Evolutionary conservation across 2,329 filamentous ascomycete genomes (phyloP), one percentile per base, ranked within the genome.

Genomic region (Hymenoscyphus occultus): DNA sequence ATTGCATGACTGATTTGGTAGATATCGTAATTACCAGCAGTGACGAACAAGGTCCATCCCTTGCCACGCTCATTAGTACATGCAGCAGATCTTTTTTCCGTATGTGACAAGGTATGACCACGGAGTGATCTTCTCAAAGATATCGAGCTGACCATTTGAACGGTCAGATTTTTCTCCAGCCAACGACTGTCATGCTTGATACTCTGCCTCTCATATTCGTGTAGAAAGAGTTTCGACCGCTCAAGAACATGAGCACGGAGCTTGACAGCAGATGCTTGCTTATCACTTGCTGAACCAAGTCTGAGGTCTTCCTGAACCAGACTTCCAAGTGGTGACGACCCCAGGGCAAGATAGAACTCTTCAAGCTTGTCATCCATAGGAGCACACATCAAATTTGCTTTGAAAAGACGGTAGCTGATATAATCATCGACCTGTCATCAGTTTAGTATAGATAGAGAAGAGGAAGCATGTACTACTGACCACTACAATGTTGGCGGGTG

Each of bases 1-100:
- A 99, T 83, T 32, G 92, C 92, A 71, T 93, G 90, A 64, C 92
- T 95, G 69, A 99, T 89, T 78, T 99, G 93, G 75, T 96, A 98
- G 74, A 96, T 86, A 74, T 98, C 93, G 39, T 87, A 90, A 65
- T 86, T 85, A 1, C 82, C 77, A 39, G 90, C 59, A 32, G 71
- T 89, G 45, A 98, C 87, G 73, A 90, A 96, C n/a, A 98, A 79
- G 4, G 87, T 84, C 75, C 85, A 89, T 16, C 85, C 83, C 19
- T 79, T 79, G 16, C 78, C 78, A 31, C 76, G 82, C 61, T 82
- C 81, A 56, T 84, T 79, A 51, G 86, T 87, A 42, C 86, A 77
- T n/a, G 89, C 91, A 31, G 91, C 93, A 19, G 88, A 92, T 73
- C 88, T 84, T 74, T 89, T 92, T 78, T 92, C 90, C 3, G 82